phyloP scores from a whole-genome alignment of 2,329 filamentous ascomycete species.

The Ceratocystis harringtonii region DNA sequence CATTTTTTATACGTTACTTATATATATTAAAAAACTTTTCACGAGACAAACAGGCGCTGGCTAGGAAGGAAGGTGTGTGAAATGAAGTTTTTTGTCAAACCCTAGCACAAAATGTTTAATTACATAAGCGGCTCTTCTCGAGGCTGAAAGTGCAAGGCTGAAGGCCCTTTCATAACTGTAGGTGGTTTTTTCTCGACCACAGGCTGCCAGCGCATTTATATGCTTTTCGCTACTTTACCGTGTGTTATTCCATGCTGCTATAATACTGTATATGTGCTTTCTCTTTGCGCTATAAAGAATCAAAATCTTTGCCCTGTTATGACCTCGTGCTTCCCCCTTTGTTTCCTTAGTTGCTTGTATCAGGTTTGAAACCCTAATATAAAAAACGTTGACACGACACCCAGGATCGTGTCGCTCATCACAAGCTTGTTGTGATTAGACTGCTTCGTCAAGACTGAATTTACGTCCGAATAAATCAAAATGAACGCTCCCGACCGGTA shows the following conservation, averaged over 20 bases:
- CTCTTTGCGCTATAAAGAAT: not conserved
- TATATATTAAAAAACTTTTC: too few relatives aligned
- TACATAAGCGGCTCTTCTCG: not conserved
- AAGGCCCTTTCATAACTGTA: not conserved
- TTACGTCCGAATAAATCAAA: conserved; percentile 18
- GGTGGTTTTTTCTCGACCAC: not conserved
- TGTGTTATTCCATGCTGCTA: not conserved
- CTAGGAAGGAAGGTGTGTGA: not conserved
- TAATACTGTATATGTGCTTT: not conserved
- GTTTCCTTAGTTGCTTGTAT: not conserved
- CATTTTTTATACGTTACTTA: too few relatives aligned
- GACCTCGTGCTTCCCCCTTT: not conserved
- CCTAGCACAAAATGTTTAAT: not conserved
- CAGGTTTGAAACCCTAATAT: not conserved
- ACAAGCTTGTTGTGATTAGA: not conserved
- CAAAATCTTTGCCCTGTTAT: not conserved
- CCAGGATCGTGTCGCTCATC: not conserved
- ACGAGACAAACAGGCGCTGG: not conserved
- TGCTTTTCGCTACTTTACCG: not conserved
- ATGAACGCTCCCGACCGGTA: conserved; percentile 46
- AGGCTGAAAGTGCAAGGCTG: not conserved
- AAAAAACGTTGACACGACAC: not conserved
- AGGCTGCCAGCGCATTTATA: not conserved
- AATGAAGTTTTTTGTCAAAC: not conserved
- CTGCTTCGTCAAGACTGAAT: not conserved